A percentile compares a stretch with the other conserved stretches of the same genome.
Evolutionary conservation across 176 grass and related monocot species (phyloP).

Genomic region (Oryza glumipatula): DNA sequence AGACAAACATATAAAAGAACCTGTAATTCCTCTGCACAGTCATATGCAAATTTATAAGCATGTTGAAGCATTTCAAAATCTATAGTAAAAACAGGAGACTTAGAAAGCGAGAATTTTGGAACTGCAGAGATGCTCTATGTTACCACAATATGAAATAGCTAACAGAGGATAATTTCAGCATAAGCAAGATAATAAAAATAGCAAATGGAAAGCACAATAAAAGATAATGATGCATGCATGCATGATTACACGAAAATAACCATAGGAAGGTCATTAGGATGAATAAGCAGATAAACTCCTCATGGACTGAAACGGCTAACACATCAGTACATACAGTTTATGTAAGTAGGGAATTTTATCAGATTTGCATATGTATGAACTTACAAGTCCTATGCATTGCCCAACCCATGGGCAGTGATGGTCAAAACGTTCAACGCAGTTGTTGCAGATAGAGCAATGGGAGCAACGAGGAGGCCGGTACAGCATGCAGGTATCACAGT

Average conservation of each 20-base stretch:
- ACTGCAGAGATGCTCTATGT: not conserved
- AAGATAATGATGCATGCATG: not conserved
- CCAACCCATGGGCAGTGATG: conserved; percentile 98
- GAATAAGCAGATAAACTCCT: conserved; percentile 4
- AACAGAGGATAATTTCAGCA: conserved; percentile 1
- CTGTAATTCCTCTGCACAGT: conserved; percentile 88
- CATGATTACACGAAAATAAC: not conserved
- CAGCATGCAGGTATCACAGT: conserved; percentile 95
- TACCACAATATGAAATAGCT: not conserved
- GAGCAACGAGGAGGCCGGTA: conserved; percentile 96
- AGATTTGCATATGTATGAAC: conserved; percentile 40
- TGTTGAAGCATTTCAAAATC: not conserved
- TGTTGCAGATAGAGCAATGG: conserved; percentile 97
- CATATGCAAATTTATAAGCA: conserved; percentile 36
- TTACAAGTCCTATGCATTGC: conserved; percentile 95
- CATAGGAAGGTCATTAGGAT: not conserved
- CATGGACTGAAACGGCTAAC: not conserved
- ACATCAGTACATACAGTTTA: not conserved
- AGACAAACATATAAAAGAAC: conserved; percentile 99
- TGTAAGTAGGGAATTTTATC: not conserved
- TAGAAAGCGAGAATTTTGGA: not conserved
- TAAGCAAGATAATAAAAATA: conserved; percentile 9
- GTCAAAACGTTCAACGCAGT: conserved; percentile 92
- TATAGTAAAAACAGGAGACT: conserved; percentile 26
- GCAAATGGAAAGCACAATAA: conserved; percentile 15